These are phyloP conservation scores for Ophiobolus disseminans DNA, from an alignment of 2,329 filamentous ascomycete genomes.

Conservation along the genomic window DNA sequence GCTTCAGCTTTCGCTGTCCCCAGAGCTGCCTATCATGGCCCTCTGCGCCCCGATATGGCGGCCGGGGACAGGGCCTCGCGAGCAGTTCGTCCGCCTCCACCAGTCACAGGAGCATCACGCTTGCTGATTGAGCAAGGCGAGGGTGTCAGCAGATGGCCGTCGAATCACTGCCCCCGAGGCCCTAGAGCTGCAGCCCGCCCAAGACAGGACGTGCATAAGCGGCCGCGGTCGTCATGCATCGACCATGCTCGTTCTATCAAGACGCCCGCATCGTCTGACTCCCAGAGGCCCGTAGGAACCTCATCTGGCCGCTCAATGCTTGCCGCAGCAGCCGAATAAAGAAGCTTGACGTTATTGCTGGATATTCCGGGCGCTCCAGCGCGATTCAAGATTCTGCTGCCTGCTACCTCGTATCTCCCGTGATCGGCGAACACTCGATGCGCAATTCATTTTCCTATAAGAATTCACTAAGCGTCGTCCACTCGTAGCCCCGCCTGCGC, in stretches of 20 bases:
- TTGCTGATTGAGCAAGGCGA: conserved; percentile 44
- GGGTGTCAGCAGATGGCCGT: conserved; percentile 40
- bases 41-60: conserved; percentile 28
- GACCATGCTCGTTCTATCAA: conserved; percentile 34
- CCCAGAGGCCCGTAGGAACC: conserved; percentile 17
- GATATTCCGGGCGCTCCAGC: conserved; percentile 11
- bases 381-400: conserved; percentile 6
- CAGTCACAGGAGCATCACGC: conserved; percentile 30
- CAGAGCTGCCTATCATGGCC: conserved; percentile 33
- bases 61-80: conserved; percentile 20
- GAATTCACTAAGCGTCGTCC: not conserved
- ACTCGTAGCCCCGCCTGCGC: conserved; percentile 17
- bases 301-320: conserved; percentile 34
- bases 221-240: conserved; percentile 47
- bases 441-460: conserved; percentile 29
- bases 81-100: conserved; percentile 21
- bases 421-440: conserved; percentile 34
- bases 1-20: conserved; percentile 10
- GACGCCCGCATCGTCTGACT: conserved; percentile 45
- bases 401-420: conserved; percentile 27
- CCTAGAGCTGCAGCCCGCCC: conserved; percentile 33
- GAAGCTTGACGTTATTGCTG: conserved; percentile 36
- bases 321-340: conserved; percentile 47
- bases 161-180: conserved; percentile 36
- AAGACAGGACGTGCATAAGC: conserved; percentile 42